Conservation (phyloP, 2,329 filamentous ascomycete species). For the Stemphylium beticola region DNA sequence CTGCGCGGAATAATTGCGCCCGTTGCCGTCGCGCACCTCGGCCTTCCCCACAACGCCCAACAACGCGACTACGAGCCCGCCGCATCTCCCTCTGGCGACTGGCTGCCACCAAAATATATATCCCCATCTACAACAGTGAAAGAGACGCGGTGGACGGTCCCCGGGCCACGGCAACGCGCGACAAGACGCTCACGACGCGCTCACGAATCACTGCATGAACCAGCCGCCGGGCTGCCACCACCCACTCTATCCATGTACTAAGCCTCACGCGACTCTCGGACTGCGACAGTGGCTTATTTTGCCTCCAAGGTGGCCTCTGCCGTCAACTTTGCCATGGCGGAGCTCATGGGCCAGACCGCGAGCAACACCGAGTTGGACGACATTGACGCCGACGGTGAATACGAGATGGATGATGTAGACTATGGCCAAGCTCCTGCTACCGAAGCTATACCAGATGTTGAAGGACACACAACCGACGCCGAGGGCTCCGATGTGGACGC, state of each 20-base stretch:
- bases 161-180: constrained; percentile 33
- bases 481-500: constrained; percentile 53
- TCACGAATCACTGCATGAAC: constrained; percentile 33
- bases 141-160: constrained; percentile 11
- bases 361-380: constrained; percentile 43
- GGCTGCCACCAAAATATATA: background rate
- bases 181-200: constrained; percentile 36
- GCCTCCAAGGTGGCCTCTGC: constrained; percentile 49
- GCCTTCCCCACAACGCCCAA: constrained; percentile 30
- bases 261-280: constrained; percentile 13
- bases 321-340: constrained; percentile 52
- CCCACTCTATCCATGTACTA: constrained; percentile 36
- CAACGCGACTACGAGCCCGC: constrained; percentile 34
- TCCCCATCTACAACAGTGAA: constrained; percentile 11
- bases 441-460: constrained; percentile 28
- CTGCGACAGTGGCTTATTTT: constrained; percentile 45
- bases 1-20: constrained; percentile 33
- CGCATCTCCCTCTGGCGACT: constrained; percentile 19
- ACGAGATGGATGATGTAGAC: constrained; percentile 47
- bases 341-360: constrained; percentile 46
- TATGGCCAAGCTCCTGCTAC: constrained; percentile 32
- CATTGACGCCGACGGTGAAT: constrained; percentile 49
- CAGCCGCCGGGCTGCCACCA: constrained; percentile 27
- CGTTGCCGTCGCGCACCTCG: constrained; percentile 25
- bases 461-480: constrained; percentile 47